These are phyloP conservation scores for Sphagnum magellanicum DNA, from an alignment of 228 moss, liverwort and hornwort species.

Conservation along the genomic window DNA sequence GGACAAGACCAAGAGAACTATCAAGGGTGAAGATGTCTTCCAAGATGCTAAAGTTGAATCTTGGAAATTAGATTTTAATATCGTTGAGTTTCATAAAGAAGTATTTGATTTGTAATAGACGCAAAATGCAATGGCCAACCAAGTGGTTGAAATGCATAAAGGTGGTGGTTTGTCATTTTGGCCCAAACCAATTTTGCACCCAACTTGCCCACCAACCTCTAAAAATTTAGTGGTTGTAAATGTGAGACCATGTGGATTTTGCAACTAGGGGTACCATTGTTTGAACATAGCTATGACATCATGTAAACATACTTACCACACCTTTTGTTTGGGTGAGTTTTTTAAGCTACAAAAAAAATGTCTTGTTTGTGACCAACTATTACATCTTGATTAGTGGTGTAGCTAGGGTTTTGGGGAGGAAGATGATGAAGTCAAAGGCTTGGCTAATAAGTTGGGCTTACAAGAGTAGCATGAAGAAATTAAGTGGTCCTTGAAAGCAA, in stretches of 20 bases:
- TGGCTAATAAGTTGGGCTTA: no score
- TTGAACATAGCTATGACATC: background rate
- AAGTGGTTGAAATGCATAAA: background rate
- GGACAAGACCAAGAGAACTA: background rate
- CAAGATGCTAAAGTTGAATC: background rate
- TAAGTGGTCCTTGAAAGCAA: no score
- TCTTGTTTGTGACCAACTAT: background rate
- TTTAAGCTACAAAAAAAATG: background rate
- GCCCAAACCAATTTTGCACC: background rate
- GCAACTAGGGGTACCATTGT: background rate
- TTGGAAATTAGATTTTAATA: background rate
- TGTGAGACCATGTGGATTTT: background rate
- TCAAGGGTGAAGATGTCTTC: background rate
- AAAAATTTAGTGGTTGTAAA: background rate
- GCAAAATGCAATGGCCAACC: background rate
- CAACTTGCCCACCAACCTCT: background rate
- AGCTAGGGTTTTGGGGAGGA: background rate
- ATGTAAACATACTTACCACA: background rate
- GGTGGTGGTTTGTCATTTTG: background rate
- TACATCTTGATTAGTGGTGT: background rate
- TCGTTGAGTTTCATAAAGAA: background rate
- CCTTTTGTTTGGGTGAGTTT: background rate
- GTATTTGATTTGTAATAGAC: background rate
- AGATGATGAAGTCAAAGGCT: background rate
- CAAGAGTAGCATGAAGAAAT: no score